Base-by-base conservation (phyloP, 805 yeast genomes). In the Phaffomyces opuntiae region DNA sequence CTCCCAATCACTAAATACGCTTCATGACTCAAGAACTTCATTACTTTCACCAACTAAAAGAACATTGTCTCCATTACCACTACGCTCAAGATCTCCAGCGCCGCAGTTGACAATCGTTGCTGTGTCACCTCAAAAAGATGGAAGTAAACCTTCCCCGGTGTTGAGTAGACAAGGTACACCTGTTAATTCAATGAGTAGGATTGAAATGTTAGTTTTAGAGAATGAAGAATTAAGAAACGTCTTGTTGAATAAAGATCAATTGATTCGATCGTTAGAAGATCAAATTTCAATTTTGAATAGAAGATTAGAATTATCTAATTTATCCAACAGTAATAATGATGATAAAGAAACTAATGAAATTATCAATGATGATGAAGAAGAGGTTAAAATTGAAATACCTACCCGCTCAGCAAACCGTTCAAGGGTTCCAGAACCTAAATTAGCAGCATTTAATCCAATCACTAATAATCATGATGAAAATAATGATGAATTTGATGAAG, bases 331-430 rank as follows among this genome's bases (percentile, higher is more conserved):
- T 21, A 6, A 26, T 5, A 21, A n/a, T 8, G 16, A 25, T 21
- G 24, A 16, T 5, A 21, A 9, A 7, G 16, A 25, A 25, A 17
- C 21, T 33, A 17, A 33, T n/a, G 9, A 14, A 7, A 5, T 21
- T 21, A 21, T 6, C 24, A 21, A 21, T 21, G 24, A 17, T 17
- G 7, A 17, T 29, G 19, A 45, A 27, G 29, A 34, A 29, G 12
- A 35, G 14, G n/a, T 14, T 14, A n/a, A 36, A 27, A 36, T 62
- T 7, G 52, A 48, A 6, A 53, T 62, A 16, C 74, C 74, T 9
- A 68, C 71, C 31, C 59, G 74, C 45, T 69, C 74, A 1, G 65
- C 66, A 0, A 68, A 68, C 29, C 63, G 73, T 43, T 50, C 49
- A 7, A 55, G 37, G 27, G 17, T 14, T 21, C 31, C 12, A 11